Percentiles rank a stretch among this genome's conserved stretches.
Evolutionary conservation across 345 rosid species (phyloP).

Genomic region (Geranium brycei): DNA sequence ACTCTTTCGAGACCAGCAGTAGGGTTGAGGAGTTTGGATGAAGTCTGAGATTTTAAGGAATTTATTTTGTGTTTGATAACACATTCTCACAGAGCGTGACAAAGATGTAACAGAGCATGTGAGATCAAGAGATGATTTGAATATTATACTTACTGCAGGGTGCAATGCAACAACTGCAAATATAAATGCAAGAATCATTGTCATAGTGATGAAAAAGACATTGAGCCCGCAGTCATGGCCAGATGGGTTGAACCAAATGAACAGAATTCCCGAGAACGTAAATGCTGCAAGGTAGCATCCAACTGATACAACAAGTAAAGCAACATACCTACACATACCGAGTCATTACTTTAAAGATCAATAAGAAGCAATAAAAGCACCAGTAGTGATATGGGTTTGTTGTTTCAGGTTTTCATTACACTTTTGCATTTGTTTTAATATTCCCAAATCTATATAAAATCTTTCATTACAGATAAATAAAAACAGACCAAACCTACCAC

Average conservation of each 20-base stretch:
- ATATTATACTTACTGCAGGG: constrained; percentile 47
- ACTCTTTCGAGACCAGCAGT: too few species aligned
- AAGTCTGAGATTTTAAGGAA: too few species aligned
- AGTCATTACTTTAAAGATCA: constrained; percentile 18
- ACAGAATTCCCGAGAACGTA: constrained; percentile 62
- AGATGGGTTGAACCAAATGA: constrained; percentile 98
- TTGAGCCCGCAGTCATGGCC: constrained; percentile 88
- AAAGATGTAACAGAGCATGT: too few species aligned
- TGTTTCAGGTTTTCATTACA: too few species aligned
- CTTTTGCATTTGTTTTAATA: too few species aligned
- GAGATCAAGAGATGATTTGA: not conserved
- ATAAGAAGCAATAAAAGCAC: not conserved
- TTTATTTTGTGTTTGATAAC: too few species aligned
- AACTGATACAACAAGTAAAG: constrained; percentile 65
- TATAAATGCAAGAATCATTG: constrained; percentile 70
- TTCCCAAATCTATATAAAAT: too few species aligned
- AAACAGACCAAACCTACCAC: constrained; percentile 37
- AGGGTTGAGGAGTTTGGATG: too few species aligned
- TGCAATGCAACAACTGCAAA: constrained; percentile 66
- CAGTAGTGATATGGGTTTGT: constrained; percentile 2
- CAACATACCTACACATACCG: constrained; percentile 49
- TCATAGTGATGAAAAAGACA: constrained; percentile 80
- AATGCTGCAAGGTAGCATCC: constrained; percentile 77
- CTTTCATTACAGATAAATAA: not conserved
- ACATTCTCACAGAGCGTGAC: too few species aligned